These are phyloP conservation scores for Misopates orontium DNA, from an alignment of 257 asterid genomes.

Conservation along the genomic window DNA sequence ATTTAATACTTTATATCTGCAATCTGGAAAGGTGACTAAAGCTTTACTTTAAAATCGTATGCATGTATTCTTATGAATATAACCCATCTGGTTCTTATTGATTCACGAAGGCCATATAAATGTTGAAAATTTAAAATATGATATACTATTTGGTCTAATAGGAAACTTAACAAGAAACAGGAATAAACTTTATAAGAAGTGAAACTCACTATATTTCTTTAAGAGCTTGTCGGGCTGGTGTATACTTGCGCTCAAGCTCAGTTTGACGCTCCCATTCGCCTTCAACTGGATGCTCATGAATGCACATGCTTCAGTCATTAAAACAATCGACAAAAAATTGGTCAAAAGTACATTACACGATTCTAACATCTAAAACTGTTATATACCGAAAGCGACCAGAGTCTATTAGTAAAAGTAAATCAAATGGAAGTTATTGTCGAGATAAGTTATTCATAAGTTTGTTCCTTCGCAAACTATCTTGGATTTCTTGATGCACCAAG, in stretches of 20 bases:
- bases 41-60: background rate
- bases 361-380: too few species aligned
- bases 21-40: background rate
- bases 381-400: too few species aligned
- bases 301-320: constrained; percentile 1
- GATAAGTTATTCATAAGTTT: too few species aligned
- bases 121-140: background rate
- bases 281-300: constrained; percentile 7
- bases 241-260: constrained; percentile 70
- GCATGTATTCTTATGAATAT: background rate
- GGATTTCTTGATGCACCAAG: too few species aligned
- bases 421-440: too few species aligned
- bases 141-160: too few species aligned
- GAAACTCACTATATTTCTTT: constrained; percentile 86
- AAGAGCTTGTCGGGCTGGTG: constrained; percentile 78
- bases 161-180: background rate
- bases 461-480: too few species aligned
- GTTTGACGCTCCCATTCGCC: constrained; percentile 64
- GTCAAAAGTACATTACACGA: background rate
- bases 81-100: background rate
- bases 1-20: background rate
- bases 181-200: background rate
- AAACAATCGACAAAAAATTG: background rate
- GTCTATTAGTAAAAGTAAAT: background rate
- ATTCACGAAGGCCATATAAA: too few species aligned